Evolutionary conservation across 768 basidiomycete species (phyloP), one percentile per base, ranked within the genome.

Genomic region (Podaxis carcinomalis): DNA sequence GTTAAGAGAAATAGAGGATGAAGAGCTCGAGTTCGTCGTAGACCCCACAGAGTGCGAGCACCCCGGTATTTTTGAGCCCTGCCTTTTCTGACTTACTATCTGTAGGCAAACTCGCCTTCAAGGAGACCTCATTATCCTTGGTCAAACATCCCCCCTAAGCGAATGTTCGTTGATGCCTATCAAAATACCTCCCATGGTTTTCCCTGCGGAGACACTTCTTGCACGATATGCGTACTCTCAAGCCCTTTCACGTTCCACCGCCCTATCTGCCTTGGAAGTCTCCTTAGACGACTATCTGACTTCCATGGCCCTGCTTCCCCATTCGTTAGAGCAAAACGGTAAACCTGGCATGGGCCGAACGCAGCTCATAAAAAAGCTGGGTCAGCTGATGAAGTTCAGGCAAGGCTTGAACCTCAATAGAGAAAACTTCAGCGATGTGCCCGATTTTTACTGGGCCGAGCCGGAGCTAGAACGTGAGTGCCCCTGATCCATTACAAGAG

Each of bases 401-500:
- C 96, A 98, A 75, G 88, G 92, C 23, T 78, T 97, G 28, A 98
- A 97, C 67, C 83, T 98, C 56, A 93, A 91, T 67, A 79, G 89
- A 49, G 90, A 93, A 69, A 95, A 93, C 67, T 92, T 94, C 68
- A 86, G 87, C 51, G 94, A 95, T 68, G 86, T 88, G 0, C 93
- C 92, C 0, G 91, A 97, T 72, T 89, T 98, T 65, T 95, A 97
- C 71, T 98, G 96, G 95, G 82, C 89, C 16, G 93, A 97, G 69
- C 93, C 95, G 0, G 90, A 88, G 63, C 80, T 98, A 4, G 95
- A 98, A 77, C 80, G 92, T 87, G 63, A 36, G 84, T 62, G 4
- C 16, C 3, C 23, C 47, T 19, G 23, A 13, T 9, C 51, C 62
- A n/a, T 46, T 25, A 37, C 32, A 28, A 32, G 39, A 49, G 3